Percentiles rank a stretch among this genome's conserved stretches.
Conservation (phyloP, 192 early-diverging fungal genomes). For the Thoreauomyces humboldtii region DNA sequence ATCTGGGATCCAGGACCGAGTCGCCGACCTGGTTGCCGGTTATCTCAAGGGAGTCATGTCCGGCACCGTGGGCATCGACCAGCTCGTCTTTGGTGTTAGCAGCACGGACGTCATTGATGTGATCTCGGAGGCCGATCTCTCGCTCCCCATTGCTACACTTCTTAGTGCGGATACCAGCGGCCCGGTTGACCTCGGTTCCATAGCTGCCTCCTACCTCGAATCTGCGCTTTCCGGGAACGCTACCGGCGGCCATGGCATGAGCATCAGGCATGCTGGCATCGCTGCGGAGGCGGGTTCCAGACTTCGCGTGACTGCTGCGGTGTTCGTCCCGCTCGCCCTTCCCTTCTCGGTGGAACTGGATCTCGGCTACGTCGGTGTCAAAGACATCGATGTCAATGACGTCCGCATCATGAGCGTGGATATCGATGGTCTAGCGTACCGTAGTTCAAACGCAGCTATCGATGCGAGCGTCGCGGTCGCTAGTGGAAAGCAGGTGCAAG, state of each 20-base stretch:
- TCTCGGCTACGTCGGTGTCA: neutral
- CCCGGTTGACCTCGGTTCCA: neutral
- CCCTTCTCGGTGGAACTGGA: conserved; percentile 3
- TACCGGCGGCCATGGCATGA: conserved; percentile 2
- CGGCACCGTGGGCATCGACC: conserved; percentile 3
- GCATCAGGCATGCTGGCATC: conserved; percentile 4
- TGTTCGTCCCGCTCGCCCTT: neutral
- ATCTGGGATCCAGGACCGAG: neutral
- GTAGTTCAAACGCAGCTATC: neutral
- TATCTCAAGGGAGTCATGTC: neutral
- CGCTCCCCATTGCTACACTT: conserved; percentile 1
- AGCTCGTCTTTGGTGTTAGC: conserved; percentile 6
- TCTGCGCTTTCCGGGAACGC: neutral
- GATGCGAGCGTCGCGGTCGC: neutral
- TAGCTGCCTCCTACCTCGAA: neutral
- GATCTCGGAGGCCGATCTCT: neutral
- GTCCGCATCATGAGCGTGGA: neutral
- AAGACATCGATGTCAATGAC: neutral
- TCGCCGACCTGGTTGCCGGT: neutral
- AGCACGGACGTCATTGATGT: neutral
- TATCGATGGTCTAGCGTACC: neutral
- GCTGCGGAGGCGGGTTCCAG: neutral
- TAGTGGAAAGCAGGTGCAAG: neutral
- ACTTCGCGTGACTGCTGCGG: neutral
- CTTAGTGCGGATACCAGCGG: neutral